Percentiles rank a stretch among this genome's conserved stretches.
Evolutionary conservation across 352 stramenopile species (phyloP).

Genomic region (Phytophthora pluvialis): DNA sequence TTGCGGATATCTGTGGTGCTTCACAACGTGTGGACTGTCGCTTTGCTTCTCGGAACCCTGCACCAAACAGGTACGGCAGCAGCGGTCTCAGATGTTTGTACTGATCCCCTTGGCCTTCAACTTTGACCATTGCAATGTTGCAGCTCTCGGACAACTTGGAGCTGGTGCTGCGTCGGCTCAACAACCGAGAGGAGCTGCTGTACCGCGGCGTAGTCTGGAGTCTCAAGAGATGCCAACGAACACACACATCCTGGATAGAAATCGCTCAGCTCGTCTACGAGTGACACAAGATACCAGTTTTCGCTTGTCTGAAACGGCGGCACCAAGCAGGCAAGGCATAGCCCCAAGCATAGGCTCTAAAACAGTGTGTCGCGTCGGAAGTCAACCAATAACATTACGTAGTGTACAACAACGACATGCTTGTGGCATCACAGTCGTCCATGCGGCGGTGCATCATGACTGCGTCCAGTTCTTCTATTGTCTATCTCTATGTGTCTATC

Average conservation of each 20-base stretch:
- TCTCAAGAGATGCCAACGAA: slow-evolving; percentile 50
- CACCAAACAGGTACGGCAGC: slow-evolving; percentile 59
- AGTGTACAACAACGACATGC: slow-evolving; percentile 37
- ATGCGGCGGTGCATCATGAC: slow-evolving; percentile 6
- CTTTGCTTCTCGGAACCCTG: slow-evolving; percentile 67
- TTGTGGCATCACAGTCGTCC: slow-evolving; percentile 6
- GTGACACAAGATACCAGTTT: slow-evolving; percentile 27
- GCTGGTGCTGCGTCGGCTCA: slow-evolving; percentile 63
- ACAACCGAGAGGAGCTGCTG: slow-evolving; percentile 74
- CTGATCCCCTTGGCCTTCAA: background rate
- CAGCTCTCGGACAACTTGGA: slow-evolving; percentile 73
- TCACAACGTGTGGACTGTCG: slow-evolving; percentile 65
- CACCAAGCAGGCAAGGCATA: slow-evolving; percentile 13
- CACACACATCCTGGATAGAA: slow-evolving; percentile 74
- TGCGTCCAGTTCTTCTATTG: slow-evolving; percentile 34
- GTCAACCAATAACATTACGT: slow-evolving; percentile 40
- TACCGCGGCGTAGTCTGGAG: slow-evolving; percentile 74
- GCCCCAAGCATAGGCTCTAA: slow-evolving; percentile 8
- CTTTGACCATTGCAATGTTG: slow-evolving; percentile 4
- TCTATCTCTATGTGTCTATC: slow-evolving; percentile 39
- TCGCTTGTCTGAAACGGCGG: slow-evolving; percentile 8
- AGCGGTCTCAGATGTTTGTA: slow-evolving; percentile 2
- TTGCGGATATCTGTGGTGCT: slow-evolving; percentile 72
- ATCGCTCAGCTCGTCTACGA: slow-evolving; percentile 74
- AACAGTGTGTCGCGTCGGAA: slow-evolving; percentile 20